Evolutionary conservation across 2,329 filamentous ascomycete genomes (phyloP).

Genomic region (Achaetomium macrosporum): DNA sequence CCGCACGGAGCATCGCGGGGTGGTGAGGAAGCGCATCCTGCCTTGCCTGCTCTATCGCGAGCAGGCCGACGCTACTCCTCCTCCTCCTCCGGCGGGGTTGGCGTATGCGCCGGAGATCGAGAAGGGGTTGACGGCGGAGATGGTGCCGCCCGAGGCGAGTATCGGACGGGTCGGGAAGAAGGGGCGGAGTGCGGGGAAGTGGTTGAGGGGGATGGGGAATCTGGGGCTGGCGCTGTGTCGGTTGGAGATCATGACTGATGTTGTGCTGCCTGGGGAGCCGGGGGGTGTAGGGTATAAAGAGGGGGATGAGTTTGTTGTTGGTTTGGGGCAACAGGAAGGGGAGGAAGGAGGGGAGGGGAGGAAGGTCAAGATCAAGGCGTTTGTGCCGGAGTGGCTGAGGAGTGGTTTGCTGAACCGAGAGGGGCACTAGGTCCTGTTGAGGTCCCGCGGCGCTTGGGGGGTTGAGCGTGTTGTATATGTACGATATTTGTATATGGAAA

Average conservation of each 20-base stretch:
- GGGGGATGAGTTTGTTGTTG: conserved; percentile 56
- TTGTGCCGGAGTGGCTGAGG: conserved; percentile 73
- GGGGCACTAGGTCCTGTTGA: not conserved
- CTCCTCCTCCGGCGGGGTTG: conserved; percentile 47
- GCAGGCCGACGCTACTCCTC: conserved; percentile 35
- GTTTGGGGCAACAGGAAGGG: conserved; percentile 30
- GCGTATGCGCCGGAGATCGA: not conserved
- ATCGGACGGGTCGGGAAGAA: conserved; percentile 49
- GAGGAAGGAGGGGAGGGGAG: conserved; percentile 30
- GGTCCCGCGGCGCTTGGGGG: not conserved
- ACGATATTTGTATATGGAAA: too few species aligned
- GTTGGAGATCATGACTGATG: conserved; percentile 83
- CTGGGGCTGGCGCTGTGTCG: conserved; percentile 82
- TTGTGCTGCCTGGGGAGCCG: conserved; percentile 63
- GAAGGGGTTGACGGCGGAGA: conserved; percentile 25
- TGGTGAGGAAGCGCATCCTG: conserved; percentile 84
- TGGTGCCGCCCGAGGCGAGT: conserved; percentile 40
- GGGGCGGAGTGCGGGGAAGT: conserved; percentile 73
- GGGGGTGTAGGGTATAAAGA: conserved; percentile 54
- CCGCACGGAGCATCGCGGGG: conserved; percentile 86
- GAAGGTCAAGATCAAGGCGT: conserved; percentile 63
- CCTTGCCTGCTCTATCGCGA: conserved; percentile 67
- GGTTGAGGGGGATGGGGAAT: conserved; percentile 73
- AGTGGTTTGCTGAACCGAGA: conserved; percentile 23
- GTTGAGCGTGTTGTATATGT: not conserved